These are phyloP conservation scores for Gyrodon lividus DNA, from an alignment of 768 basidiomycete genomes.

Conservation along the genomic window DNA sequence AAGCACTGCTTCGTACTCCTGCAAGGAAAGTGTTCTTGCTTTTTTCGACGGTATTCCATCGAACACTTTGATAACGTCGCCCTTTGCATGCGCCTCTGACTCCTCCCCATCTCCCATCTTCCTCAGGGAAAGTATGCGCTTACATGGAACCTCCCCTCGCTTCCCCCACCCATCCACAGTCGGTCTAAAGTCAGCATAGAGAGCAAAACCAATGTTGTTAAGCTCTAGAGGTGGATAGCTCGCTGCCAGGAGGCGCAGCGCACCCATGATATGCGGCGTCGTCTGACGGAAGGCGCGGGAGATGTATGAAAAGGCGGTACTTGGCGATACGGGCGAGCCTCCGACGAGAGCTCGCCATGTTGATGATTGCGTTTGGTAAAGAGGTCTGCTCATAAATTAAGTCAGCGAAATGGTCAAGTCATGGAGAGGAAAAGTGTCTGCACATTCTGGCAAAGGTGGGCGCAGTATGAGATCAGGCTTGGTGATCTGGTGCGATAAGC, in stretches of 20 bases:
- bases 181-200: conserved; percentile 90
- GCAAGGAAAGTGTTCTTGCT: conserved; percentile 37
- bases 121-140: conserved; percentile 61
- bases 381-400: conserved; percentile 50
- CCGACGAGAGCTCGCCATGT: conserved; percentile 85
- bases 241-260: conserved; percentile 63
- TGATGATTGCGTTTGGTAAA: conserved; percentile 65
- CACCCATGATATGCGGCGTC: conserved; percentile 73
- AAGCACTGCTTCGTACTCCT: conserved; percentile 52
- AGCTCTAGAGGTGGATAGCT: conserved; percentile 60
- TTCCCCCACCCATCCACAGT: conserved; percentile 82
- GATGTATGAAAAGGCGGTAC: conserved; percentile 81
- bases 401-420: conserved; percentile 2
- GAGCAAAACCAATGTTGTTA: conserved; percentile 64
- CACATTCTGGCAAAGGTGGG: conserved; percentile 36
- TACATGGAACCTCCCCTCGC: conserved; percentile 69
- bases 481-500: conserved; percentile 7
- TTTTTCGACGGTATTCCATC: conserved; percentile 42
- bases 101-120: conserved; percentile 28
- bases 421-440: conserved; percentile 11
- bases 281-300: conserved; percentile 78
- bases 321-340: conserved; percentile 67
- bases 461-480: background rate
- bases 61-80: background rate
- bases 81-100: conserved; percentile 7